These are phyloP conservation scores for Calonectria pauciramosa DNA, from an alignment of 2,329 filamentous ascomycete species.

Conservation along the genomic window DNA sequence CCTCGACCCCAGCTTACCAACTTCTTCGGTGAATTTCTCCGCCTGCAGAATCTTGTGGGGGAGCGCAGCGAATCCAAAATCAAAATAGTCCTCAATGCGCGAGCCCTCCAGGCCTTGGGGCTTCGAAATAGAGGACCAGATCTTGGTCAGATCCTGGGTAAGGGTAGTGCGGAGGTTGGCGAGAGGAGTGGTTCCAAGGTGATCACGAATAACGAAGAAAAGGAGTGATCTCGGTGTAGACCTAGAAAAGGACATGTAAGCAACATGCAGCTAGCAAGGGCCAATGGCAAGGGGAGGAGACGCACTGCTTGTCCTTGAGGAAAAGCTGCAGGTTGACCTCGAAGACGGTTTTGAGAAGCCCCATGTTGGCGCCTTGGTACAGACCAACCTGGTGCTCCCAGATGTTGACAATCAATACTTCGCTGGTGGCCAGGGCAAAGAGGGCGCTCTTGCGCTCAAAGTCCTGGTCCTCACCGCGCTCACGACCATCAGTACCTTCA, in stretches of 20 bases:
- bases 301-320: constrained; percentile 92
- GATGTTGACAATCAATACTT: constrained; percentile 98
- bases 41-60: constrained; percentile 98
- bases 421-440: constrained; percentile 96
- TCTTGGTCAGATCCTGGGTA: constrained; percentile 88
- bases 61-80: constrained; percentile 95
- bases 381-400: constrained; percentile 99
- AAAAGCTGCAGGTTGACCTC: constrained; percentile 98
- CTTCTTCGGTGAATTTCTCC: constrained; percentile 87
- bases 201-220: constrained; percentile 99
- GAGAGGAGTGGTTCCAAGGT: constrained; percentile 91
- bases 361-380: constrained; percentile 99
- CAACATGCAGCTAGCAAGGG: constrained; percentile 9
- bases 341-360: constrained; percentile 97
- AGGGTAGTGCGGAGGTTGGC: constrained; percentile 91
- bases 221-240: constrained; percentile 90
- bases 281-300: constrained; percentile 33
- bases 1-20: constrained; percentile 82
- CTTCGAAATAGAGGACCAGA: constrained; percentile 95
- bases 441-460: constrained; percentile 98
- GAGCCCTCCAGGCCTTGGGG: constrained; percentile 89
- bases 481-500: constrained; percentile 95
- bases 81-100: constrained; percentile 96
- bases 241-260: constrained; percentile 58
- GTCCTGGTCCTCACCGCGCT: constrained; percentile 97